These are phyloP conservation scores for Coelastrella sp. DNA, from an alignment of 139 green algal genomes.

Conservation along the genomic window DNA sequence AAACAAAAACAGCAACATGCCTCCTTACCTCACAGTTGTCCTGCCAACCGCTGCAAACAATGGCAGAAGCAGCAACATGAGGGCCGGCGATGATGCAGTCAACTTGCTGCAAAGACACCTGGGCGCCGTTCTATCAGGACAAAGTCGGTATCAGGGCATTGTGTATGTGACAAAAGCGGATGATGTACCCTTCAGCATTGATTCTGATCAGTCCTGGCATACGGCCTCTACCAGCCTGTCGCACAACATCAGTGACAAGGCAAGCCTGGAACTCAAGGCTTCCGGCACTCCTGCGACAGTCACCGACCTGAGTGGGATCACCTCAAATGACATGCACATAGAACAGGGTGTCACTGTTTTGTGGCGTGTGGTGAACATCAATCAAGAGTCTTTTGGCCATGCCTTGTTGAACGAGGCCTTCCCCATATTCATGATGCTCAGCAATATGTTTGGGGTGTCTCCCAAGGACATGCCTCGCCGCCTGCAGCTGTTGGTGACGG, in stretches of 20 bases:
- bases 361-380: neutral
- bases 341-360: neutral
- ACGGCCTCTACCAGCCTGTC: too few relatives aligned
- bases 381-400: conserved; percentile 11
- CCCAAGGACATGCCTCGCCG: neutral
- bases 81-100: neutral
- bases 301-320: neutral
- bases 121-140: neutral
- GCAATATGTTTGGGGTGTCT: neutral
- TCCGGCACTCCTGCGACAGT: neutral
- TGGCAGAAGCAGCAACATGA: neutral
- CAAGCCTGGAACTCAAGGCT: neutral
- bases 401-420: conserved; percentile 16
- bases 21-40: neutral
- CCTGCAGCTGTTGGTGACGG: neutral
- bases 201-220: too few relatives aligned
- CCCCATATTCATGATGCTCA: neutral
- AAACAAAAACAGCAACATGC: neutral
- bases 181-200: too few relatives aligned
- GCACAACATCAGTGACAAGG: neutral
- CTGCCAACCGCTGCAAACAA: neutral
- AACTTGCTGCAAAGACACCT: neutral
- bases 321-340: neutral
- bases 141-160: neutral
- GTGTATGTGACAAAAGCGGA: neutral